These are phyloP conservation scores for Epichloe scottii DNA, from an alignment of 2,329 filamentous ascomycete species.

Conservation along the genomic window DNA sequence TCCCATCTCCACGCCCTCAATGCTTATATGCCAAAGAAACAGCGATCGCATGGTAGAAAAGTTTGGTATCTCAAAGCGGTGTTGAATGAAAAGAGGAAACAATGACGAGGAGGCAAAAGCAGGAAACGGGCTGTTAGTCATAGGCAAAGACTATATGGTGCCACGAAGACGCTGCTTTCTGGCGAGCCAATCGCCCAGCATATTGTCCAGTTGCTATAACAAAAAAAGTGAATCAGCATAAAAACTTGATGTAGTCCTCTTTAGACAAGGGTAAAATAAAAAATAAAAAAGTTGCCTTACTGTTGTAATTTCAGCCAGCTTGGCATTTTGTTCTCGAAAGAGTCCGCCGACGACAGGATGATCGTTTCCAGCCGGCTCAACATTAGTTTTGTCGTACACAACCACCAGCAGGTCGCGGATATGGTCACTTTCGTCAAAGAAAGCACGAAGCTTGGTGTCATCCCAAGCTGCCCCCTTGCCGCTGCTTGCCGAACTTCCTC, in stretches of 20 bases:
- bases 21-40: constrained; percentile 5
- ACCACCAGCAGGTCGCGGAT: constrained; percentile 83
- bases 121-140: background rate
- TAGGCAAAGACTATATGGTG: constrained; percentile 21
- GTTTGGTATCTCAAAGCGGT: constrained; percentile 4
- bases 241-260: background rate
- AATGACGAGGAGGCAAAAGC: background rate
- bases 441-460: constrained; percentile 71
- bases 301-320: constrained; percentile 73
- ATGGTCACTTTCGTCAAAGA: constrained; percentile 81
- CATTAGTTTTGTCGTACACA: constrained; percentile 82
- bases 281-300: constrained; percentile 36
- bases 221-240: background rate
- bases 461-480: constrained; percentile 55
- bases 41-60: background rate
- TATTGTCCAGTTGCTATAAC: constrained; percentile 62
- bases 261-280: background rate
- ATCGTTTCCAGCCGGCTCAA: constrained; percentile 66
- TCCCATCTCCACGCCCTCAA: background rate
- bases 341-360: constrained; percentile 72
- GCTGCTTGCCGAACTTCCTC: constrained; percentile 24
- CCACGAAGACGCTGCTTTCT: constrained; percentile 52
- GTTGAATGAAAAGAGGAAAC: background rate
- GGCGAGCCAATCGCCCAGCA: constrained; percentile 73
- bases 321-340: constrained; percentile 78